Conservation (phyloP, 2,329 filamentous ascomycete species). For the Bipolaris cookei region DNA sequence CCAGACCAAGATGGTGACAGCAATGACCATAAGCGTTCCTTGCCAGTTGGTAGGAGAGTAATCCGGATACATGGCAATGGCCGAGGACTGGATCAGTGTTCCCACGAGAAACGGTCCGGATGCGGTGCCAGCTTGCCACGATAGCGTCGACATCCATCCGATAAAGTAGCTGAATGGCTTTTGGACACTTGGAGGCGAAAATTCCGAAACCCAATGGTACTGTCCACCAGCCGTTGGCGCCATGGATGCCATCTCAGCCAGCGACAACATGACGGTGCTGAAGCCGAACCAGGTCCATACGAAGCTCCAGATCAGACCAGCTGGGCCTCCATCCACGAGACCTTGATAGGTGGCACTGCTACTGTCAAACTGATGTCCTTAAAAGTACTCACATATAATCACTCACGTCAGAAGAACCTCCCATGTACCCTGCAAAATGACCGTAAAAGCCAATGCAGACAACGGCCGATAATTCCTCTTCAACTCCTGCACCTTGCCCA, state of each 20-base stretch:
- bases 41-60: constrained; percentile 56
- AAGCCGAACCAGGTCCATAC: constrained; percentile 46
- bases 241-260: constrained; percentile 48
- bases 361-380: constrained; percentile 5
- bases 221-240: constrained; percentile 46
- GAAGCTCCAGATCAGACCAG: constrained; percentile 46
- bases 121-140: constrained; percentile 59
- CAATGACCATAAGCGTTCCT: constrained; percentile 57
- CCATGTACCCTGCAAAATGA: constrained; percentile 45
- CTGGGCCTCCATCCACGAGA: constrained; percentile 40
- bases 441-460: constrained; percentile 42
- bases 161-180: constrained; percentile 38
- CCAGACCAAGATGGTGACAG: constrained; percentile 53
- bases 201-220: constrained; percentile 47
- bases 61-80: constrained; percentile 52
- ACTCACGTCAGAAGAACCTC: constrained; percentile 43
- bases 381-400: background rate
- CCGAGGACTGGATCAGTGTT: constrained; percentile 54
- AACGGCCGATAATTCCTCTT: constrained; percentile 45
- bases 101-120: constrained; percentile 57
- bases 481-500: constrained; percentile 45
- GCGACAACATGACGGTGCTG: constrained; percentile 39
- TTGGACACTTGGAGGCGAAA: constrained; percentile 37
- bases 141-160: constrained; percentile 59
- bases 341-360: constrained; percentile 38